Evolutionary conservation across 805 yeast genomes (phyloP).

Genomic region (Starmerella riodocensis): DNA sequence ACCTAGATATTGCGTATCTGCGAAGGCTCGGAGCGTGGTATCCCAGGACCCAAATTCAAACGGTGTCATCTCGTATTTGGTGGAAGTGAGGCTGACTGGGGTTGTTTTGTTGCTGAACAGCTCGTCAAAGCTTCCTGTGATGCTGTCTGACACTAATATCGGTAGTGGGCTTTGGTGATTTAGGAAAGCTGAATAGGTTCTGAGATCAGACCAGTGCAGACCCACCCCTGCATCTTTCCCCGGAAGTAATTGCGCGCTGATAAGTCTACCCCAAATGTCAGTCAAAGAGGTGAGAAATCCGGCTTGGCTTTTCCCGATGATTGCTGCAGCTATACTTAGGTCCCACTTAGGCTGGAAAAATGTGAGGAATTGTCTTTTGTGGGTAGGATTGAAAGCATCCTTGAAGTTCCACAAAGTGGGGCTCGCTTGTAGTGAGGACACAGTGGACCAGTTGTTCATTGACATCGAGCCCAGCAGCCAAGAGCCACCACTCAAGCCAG

Average conservation of each 20-base stretch:
- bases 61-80: slow-evolving; percentile 41
- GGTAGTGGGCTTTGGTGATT: slow-evolving; percentile 54
- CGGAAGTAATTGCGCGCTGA: slow-evolving; percentile 60
- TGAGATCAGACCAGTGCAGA: slow-evolving; percentile 41
- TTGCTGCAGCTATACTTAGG: slow-evolving; percentile 31
- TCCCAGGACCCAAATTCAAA: slow-evolving; percentile 84
- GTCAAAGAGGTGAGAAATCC: slow-evolving; percentile 59
- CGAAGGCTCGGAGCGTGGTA: slow-evolving; percentile 51
- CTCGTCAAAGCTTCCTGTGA: slow-evolving; percentile 30
- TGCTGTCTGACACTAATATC: slow-evolving; percentile 38
- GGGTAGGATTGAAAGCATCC: slow-evolving; percentile 46
- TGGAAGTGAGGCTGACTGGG: slow-evolving; percentile 51
- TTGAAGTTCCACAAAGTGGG: slow-evolving; percentile 54
- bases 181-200: slow-evolving; percentile 47
- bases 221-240: slow-evolving; percentile 51
- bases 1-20: slow-evolving; percentile 58
- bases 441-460: slow-evolving; percentile 58
- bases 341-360: slow-evolving; percentile 39
- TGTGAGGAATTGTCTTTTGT: slow-evolving; percentile 44
- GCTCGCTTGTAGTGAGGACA: slow-evolving; percentile 42
- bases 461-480: slow-evolving; percentile 65
- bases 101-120: neutral
- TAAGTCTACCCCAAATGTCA: slow-evolving; percentile 71
- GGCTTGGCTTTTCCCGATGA: slow-evolving; percentile 44
- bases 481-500: slow-evolving; percentile 75